These are phyloP conservation scores for Stygiomarasmius scandens DNA, from an alignment of 1,284 basidiomycete species.

Conservation along the genomic window DNA sequence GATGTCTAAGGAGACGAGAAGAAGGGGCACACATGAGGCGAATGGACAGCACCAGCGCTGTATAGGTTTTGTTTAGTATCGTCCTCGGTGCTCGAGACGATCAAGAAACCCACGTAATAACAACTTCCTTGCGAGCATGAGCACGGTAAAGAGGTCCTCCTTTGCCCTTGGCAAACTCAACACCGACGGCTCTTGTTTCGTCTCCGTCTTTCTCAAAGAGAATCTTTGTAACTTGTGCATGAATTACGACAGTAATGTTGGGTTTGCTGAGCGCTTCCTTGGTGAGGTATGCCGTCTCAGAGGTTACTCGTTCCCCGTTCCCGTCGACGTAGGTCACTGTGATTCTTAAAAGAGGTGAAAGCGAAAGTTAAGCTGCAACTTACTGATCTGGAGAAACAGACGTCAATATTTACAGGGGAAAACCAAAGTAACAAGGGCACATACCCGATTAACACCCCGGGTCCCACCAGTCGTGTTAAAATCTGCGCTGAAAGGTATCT, in stretches of 20 bases:
- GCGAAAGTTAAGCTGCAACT: background rate
- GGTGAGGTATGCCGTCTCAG: constrained; percentile 68
- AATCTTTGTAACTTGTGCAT: constrained; percentile 56
- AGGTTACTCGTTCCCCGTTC: constrained; percentile 54
- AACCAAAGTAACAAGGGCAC: constrained; percentile 20
- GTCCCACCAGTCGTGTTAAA: constrained; percentile 55
- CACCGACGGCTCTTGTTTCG: constrained; percentile 55
- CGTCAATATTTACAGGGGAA: background rate
- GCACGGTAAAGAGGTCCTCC: constrained; percentile 43
- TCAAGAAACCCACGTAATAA: constrained; percentile 54
- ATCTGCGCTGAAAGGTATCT: constrained; percentile 52
- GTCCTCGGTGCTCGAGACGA: background rate
- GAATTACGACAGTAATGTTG: constrained; percentile 62
- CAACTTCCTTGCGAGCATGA: constrained; percentile 57
- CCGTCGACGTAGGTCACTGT: constrained; percentile 66
- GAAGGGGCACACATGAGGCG: background rate
- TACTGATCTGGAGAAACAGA: constrained; percentile 10
- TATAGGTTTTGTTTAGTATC: background rate
- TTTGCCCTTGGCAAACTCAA: constrained; percentile 52
- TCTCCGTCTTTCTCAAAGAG: constrained; percentile 53
- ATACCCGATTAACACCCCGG: constrained; percentile 54
- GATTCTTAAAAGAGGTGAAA: background rate
- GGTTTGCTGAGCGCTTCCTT: constrained; percentile 58
- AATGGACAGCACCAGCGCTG: constrained; percentile 58
- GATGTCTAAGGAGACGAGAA: constrained; percentile 7